Percentiles rank a stretch among this genome's conserved stretches.
These are phyloP conservation scores for Karstenula rhodostoma DNA, from an alignment of 2,329 filamentous ascomycete species.

Conservation along the genomic window DNA sequence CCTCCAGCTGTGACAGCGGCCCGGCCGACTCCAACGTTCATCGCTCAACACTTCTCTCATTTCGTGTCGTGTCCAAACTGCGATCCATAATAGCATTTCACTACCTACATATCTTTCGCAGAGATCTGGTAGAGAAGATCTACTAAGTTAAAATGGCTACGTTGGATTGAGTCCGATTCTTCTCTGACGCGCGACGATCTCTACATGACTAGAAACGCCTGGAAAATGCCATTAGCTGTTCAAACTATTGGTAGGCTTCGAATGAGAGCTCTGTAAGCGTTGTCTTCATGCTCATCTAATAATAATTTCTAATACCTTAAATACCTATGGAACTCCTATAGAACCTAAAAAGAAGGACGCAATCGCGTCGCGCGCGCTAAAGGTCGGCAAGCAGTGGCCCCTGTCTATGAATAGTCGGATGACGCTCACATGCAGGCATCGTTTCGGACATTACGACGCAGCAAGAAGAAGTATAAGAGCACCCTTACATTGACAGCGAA, in stretches of 20 bases:
- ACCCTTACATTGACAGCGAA: too few relatives aligned
- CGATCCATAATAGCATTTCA: neutral
- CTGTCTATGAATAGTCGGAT: constrained; percentile 16
- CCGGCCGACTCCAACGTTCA: neutral
- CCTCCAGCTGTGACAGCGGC: constrained; percentile 6
- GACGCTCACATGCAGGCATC: constrained; percentile 16
- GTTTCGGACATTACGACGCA: constrained; percentile 10
- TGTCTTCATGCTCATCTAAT: too few relatives aligned
- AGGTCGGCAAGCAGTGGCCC: constrained; percentile 11
- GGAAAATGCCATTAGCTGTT: too few relatives aligned
- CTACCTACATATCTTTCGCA: neutral
- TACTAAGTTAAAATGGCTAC: neutral
- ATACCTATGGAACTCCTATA: too few relatives aligned
- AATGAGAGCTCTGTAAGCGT: too few relatives aligned
- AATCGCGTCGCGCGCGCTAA: neutral
- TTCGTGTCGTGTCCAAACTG: neutral
- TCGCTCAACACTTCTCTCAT: neutral
- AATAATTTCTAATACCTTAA: too few relatives aligned
- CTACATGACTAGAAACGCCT: constrained; percentile 49
- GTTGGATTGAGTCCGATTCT: constrained; percentile 52
- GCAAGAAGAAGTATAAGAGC: too few relatives aligned
- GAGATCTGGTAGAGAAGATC: neutral
- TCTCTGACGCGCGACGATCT: constrained; percentile 56
- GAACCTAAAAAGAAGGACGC: too few relatives aligned
- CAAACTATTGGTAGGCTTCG: too few relatives aligned